Base-by-base conservation (phyloP, 73 alveolate species). In the Stentor coeruleus region DNA sequence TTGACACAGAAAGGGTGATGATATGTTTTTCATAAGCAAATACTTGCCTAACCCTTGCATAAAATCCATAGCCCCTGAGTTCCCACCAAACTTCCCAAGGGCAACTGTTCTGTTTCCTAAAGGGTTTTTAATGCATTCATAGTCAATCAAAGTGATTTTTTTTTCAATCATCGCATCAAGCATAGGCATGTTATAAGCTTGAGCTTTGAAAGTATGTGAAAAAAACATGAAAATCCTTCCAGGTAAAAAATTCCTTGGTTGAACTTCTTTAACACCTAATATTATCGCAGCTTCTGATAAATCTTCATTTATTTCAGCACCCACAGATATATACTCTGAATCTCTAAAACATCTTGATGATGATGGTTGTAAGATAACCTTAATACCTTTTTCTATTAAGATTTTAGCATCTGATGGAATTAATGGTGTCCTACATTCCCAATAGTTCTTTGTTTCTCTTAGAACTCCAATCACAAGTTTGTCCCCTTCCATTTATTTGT, bases 351-450 rank as follows among this genome's bases (percentile, higher is more conserved):
- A 86, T 38, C 99, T 74, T 37, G 77, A 86, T 2, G 94, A 57
- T 37, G 97, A 93, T 26, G 99, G 94, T 79, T 95, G 90, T 36
- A 95, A 91, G 35, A 94, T 57, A 37, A 94, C 91, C 75, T 82
- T 87, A 30, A 93, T 59, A 6, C 94, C 87, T 39, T 60, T 26
- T 0, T 60, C 30, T 39, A 59, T n/a, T 1, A 79, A 55, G 28
- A 20, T 15, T 66, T n/a, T 81, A 41, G 39, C 91, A 30, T 91
- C 95, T 20, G 80, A 60, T 33, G 99, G 99, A 15, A 96, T 90
- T 31, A 95, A 57, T 14, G 99, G 91, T 35, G 86, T 86, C 59
- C 99, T 82, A 33, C 97, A 60, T 83, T 95, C 99, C 99, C 99
- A 95, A 39, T 90, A 85, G 75, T 81, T 86, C 73, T 91, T 93